Evolutionary conservation across 257 asterid genomes (phyloP), one percentile per base, ranked within the genome.

Genomic region (Verbascum thapsus): DNA sequence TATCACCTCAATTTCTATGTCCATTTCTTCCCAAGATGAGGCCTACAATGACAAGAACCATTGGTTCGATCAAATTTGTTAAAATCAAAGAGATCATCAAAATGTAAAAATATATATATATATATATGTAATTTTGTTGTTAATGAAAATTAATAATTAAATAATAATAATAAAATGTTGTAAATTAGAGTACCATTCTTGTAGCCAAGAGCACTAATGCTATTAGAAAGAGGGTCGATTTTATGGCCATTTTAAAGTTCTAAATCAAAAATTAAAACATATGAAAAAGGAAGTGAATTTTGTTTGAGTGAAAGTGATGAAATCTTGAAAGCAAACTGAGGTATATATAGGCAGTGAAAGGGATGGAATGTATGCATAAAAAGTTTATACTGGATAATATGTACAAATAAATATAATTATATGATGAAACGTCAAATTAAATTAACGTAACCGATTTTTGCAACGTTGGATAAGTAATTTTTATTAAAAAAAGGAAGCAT

Each of bases 161-260:
- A 54, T 4, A 8, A 1, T 10, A n/a, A 16, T 23, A 6, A 52
- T 35, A 20, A 44, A 17, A 58, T 67, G 56, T 39, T 49, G n/a
- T 59, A 59, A 41, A 41, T 9, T 51, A 26, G 26, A 72, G 45
- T 37, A 73, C 79, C 76, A 51, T 65, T 47, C 13, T 37, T 34
- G 69, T 32, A 37, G 57, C 30, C 12, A 73, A 58, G 42, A 73
- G 51, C 39, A 69, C 41, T n/a, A 60, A 63, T 0, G 72, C 72
- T 0, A 73, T 10, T 7, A 77, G n/a, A 37, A 69, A 32, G 59
- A 77, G 34, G 17, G 45, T 11, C 43, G 68, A 45, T 73, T 69
- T 73, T 1, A 54, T 17, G 19, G 67, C 69, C 82, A 77, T 77
- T 66, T 66, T 47, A 8, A n/a, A 11, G 47, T 23, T 22, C 13